phyloP scores from a whole-genome alignment of 1,284 basidiomycete genomes.

The Heterobasidion parviporum region DNA sequence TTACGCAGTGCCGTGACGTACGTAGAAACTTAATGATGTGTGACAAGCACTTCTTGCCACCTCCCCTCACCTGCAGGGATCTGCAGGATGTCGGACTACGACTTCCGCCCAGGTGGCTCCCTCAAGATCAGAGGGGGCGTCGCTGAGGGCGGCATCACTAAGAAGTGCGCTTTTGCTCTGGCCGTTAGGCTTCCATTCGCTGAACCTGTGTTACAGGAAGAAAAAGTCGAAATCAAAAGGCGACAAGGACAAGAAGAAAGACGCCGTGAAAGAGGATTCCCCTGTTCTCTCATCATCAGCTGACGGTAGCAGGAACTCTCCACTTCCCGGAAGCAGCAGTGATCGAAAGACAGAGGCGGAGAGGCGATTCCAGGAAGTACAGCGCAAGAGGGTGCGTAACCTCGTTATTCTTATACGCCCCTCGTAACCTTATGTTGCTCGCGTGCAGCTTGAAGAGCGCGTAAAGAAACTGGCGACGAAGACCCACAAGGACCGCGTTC shows the following conservation, averaged over 20 bases:
- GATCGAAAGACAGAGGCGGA: slow-evolving; percentile 83
- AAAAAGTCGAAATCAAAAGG: slow-evolving; percentile 73
- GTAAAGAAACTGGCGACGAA: slow-evolving; percentile 77
- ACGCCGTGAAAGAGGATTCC: slow-evolving; percentile 34
- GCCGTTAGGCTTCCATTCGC: slow-evolving; percentile 1
- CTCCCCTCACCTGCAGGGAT: neutral
- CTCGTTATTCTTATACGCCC: neutral
- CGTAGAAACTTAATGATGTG: neutral
- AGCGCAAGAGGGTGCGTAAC: slow-evolving; percentile 71
- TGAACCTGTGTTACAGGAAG: slow-evolving; percentile 41
- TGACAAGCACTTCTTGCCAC: neutral
- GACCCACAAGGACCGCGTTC: slow-evolving; percentile 94
- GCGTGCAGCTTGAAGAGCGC: slow-evolving; percentile 62
- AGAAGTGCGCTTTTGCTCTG: slow-evolving; percentile 56
- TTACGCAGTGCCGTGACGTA: neutral
- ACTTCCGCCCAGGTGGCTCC: slow-evolving; percentile 78
- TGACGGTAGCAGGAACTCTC: slow-evolving; percentile 52
- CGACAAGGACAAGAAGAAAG: slow-evolving; percentile 28
- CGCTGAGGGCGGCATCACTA: slow-evolving; percentile 64
- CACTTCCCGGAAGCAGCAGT: slow-evolving; percentile 32
- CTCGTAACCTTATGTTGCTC: neutral
- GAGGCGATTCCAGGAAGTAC: slow-evolving; percentile 80
- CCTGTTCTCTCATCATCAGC: slow-evolving; percentile 34
- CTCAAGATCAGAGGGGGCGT: slow-evolving; percentile 90
- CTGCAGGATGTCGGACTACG: slow-evolving; percentile 68